Conservation (phyloP, 169 alveolate genomes). For the Sarcocystis neurona region DNA sequence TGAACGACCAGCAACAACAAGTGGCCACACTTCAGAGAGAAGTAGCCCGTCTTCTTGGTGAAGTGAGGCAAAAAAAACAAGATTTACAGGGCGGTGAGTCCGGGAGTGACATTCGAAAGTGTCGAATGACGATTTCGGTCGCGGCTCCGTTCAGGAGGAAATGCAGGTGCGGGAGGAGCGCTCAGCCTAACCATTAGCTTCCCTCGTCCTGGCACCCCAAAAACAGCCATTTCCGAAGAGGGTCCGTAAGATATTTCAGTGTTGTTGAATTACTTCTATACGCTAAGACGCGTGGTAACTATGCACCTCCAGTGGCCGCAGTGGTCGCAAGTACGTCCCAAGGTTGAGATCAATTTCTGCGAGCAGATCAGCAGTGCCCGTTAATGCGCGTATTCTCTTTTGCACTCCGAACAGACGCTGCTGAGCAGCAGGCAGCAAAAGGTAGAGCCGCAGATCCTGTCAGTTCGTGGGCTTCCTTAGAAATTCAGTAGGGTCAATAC, state of each 20-base stretch:
- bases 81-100: conserved; percentile 30
- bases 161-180: conserved; percentile 26
- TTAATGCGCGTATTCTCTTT: background rate
- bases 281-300: background rate
- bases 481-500: no score
- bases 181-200: conserved; percentile 29
- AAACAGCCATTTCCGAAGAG: background rate
- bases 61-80: conserved; percentile 32
- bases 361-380: background rate
- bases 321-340: background rate
- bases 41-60: conserved; percentile 29
- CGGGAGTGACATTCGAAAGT: background rate
- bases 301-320: conserved; percentile 3
- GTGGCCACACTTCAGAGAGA: conserved; percentile 43
- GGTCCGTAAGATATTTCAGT: background rate
- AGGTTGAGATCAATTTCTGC: background rate
- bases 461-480: background rate
- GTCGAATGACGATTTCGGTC: background rate
- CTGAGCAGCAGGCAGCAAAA: conserved; percentile 1
- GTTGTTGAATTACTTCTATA: background rate
- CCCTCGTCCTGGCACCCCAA: conserved; percentile 35
- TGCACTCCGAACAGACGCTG: background rate
- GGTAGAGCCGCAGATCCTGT: background rate
- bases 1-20: conserved; percentile 45
- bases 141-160: background rate